Conservation (phyloP, 768 basidiomycete species). For the Calocybe indica region DNA sequence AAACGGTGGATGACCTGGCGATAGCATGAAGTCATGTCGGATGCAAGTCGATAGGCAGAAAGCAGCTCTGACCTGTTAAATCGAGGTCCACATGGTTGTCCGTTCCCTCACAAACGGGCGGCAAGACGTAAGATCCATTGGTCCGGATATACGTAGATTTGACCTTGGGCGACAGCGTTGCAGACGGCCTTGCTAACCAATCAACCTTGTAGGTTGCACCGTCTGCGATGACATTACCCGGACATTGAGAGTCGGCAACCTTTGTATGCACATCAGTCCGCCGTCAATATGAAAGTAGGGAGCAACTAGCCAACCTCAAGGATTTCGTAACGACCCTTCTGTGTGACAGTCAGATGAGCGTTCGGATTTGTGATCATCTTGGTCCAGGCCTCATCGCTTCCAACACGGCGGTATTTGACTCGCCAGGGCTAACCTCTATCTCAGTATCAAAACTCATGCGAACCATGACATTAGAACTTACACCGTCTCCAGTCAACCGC, state of each 20-base stretch:
- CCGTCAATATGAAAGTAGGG: neutral
- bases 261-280: conserved; percentile 25
- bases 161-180: conserved; percentile 56
- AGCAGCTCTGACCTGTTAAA: conserved; percentile 49
- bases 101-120: conserved; percentile 77
- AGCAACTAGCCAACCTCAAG: conserved; percentile 41
- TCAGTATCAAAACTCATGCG: neutral
- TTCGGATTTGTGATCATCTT: conserved; percentile 56
- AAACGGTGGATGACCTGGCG: conserved; percentile 82
- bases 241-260: conserved; percentile 83
- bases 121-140: conserved; percentile 72
- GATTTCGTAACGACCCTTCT: conserved; percentile 74
- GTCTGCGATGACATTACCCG: conserved; percentile 58
- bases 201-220: conserved; percentile 66
- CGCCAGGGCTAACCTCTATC: conserved; percentile 69
- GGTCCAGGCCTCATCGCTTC: conserved; percentile 32
- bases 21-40: neutral
- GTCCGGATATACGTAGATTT: conserved; percentile 49
- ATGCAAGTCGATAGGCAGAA: neutral
- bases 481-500: conserved; percentile 86
- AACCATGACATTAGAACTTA: conserved; percentile 29
- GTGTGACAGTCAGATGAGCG: conserved; percentile 63
- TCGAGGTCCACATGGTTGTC: conserved; percentile 82
- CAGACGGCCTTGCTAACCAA: conserved; percentile 77
- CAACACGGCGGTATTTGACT: conserved; percentile 61